Evolutionary conservation across 805 yeast genomes (phyloP).

Genomic region (Cyberlindnera japonica): DNA sequence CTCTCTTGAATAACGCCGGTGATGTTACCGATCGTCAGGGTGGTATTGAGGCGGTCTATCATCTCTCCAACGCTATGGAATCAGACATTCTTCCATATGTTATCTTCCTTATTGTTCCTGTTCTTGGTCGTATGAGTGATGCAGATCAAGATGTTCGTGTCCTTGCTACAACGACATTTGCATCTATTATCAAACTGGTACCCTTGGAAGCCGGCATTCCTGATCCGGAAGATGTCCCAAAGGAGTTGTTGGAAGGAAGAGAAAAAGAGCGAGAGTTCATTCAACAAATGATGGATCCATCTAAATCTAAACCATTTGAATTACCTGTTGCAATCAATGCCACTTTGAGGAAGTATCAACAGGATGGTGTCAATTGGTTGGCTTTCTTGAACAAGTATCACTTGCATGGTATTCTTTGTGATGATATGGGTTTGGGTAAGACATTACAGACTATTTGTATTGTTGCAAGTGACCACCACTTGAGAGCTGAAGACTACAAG

Average conservation of each 20-base stretch:
- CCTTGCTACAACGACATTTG: conserved; percentile 93
- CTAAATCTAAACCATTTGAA: conserved; percentile 81
- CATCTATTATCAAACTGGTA: conserved; percentile 89
- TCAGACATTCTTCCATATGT: conserved; percentile 87
- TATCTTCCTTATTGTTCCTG: conserved; percentile 92
- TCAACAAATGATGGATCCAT: conserved; percentile 96
- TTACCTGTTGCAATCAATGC: conserved; percentile 92
- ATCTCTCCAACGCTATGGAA: conserved; percentile 82
- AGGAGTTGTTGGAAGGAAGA: conserved; percentile 78
- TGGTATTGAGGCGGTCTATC: conserved; percentile 87
- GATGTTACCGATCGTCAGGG: conserved; percentile 79
- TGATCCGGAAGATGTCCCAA: conserved; percentile 89
- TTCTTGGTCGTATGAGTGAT: conserved; percentile 97
- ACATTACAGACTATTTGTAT: conserved; percentile 96
- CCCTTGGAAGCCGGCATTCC: conserved; percentile 97
- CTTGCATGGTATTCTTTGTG: conserved; percentile 95
- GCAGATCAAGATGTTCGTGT: conserved; percentile 83
- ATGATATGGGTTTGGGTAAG: conserved; percentile 99
- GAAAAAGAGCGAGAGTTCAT: conserved; percentile 92
- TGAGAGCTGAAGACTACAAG: conserved; percentile 66
- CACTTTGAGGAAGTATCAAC: conserved; percentile 89
- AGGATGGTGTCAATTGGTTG: conserved; percentile 98
- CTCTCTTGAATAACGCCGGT: conserved; percentile 75
- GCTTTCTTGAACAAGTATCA: conserved; percentile 93
- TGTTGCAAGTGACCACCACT: conserved; percentile 90